These are phyloP conservation scores for Solanum pimpinellifolium DNA, from an alignment of 257 asterid species.

Conservation along the genomic window DNA sequence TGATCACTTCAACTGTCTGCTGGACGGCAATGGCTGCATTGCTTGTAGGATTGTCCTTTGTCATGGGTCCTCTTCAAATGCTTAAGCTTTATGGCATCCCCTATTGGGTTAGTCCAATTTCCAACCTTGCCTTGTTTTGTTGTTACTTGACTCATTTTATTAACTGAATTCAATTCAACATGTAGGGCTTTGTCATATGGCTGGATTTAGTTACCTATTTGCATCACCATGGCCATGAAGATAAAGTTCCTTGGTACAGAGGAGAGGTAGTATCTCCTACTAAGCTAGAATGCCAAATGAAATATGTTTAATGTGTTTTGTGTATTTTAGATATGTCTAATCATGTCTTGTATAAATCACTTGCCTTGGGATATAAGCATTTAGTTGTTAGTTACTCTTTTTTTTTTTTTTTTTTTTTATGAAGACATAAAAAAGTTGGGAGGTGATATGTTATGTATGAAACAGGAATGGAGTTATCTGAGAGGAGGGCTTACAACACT, in stretches of 20 bases:
- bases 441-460: background rate
- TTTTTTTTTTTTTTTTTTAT: background rate
- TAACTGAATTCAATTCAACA: background rate
- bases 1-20: conserved; percentile 72
- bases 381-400: background rate
- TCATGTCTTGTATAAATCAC: background rate
- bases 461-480: conserved; percentile 85
- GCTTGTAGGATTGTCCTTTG: conserved; percentile 63
- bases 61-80: conserved; percentile 64
- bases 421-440: background rate
- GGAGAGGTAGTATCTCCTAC: conserved; percentile 16
- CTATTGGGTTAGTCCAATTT: conserved; percentile 47
- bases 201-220: conserved; percentile 35
- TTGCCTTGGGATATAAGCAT: background rate
- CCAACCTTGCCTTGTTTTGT: background rate
- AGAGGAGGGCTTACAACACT: conserved; percentile 69
- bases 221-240: conserved; percentile 45
- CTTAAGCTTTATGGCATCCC: conserved; percentile 86
- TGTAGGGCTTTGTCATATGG: conserved; percentile 37
- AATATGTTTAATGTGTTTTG: background rate
- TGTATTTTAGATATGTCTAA: background rate
- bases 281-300: background rate
- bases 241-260: conserved; percentile 39
- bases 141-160: background rate
- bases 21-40: conserved; percentile 84